Percentiles rank a stretch among this genome's conserved stretches.
Conservation (phyloP, 2,329 filamentous ascomycete genomes). For the Xylaria sp. region DNA sequence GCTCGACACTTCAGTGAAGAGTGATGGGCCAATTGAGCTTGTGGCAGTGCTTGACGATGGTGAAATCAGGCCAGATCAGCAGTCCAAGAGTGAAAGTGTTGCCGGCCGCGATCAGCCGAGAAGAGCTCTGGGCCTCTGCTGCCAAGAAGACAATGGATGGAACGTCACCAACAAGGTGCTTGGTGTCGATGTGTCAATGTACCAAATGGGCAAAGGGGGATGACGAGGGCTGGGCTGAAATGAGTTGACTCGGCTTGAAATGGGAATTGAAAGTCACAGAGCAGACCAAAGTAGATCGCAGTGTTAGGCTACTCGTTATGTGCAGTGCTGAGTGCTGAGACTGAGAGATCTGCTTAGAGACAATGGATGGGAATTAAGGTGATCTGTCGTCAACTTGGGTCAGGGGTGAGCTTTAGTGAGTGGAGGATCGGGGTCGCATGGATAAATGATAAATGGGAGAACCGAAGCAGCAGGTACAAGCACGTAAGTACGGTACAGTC, state of each 20-base stretch:
- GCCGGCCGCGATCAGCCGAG: constrained; percentile 32
- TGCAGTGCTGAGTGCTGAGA: constrained; percentile 11
- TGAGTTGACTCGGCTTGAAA: not conserved
- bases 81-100: constrained; percentile 32
- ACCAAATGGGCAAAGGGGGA: not conserved
- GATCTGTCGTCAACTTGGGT: constrained; percentile 38
- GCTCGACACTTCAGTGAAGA: constrained; percentile 13
- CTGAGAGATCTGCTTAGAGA: constrained; percentile 9
- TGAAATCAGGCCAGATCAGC: constrained; percentile 40
- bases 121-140: constrained; percentile 31
- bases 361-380: constrained; percentile 30
- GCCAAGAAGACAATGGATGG: constrained; percentile 26
- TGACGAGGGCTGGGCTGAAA: not conserved
- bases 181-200: constrained; percentile 7
- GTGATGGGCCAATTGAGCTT: constrained; percentile 16
- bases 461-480: not conserved
- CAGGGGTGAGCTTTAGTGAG: constrained; percentile 31
- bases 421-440: constrained; percentile 21
- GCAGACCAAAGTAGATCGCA: not conserved
- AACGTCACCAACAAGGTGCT: constrained; percentile 1
- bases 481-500: not conserved
- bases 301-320: constrained; percentile 9
- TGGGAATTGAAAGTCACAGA: constrained; percentile 1
- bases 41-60: constrained; percentile 23
- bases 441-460: constrained; percentile 22